A percentile compares a stretch with the other conserved stretches of the same genome.
Conservation (phyloP, 306 rosid species). For the apple (Malus domestica) region DNA sequence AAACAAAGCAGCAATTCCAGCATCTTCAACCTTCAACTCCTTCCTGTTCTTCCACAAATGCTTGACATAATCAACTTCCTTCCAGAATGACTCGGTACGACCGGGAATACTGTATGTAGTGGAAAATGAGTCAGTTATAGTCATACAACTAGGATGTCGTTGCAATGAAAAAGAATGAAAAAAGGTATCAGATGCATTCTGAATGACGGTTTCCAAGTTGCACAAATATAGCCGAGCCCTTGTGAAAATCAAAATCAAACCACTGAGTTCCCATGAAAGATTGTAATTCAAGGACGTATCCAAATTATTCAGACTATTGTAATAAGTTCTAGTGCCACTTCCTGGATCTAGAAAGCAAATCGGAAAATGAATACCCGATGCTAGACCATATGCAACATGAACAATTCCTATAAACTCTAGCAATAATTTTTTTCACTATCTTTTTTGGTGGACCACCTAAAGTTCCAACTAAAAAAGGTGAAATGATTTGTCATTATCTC, state of each 20-base stretch:
- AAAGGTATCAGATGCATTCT: background rate
- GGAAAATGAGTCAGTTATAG: constrained; percentile 7
- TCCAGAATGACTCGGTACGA: constrained; percentile 58
- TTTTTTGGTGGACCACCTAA: no score
- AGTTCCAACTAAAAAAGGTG: no score
- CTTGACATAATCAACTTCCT: constrained; percentile 79
- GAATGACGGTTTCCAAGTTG: background rate
- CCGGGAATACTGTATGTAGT: constrained; percentile 60
- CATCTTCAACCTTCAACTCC: constrained; percentile 87
- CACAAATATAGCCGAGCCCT: background rate
- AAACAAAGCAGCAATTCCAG: constrained; percentile 79
- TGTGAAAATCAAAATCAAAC: background rate
- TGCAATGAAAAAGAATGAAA: no score
- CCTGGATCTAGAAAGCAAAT: background rate
- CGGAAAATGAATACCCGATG: background rate
- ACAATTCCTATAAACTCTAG: no score
- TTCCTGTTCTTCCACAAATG: constrained; percentile 69
- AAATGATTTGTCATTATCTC: no score
- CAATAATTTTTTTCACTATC: no score
- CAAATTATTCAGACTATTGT: background rate
- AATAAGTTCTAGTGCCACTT: background rate
- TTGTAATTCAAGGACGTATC: background rate
- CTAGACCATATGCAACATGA: background rate
- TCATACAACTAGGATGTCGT: no score
- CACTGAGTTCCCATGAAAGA: background rate